A percentile compares a stretch with the other conserved stretches of the same genome.
Evolutionary conservation across 306 rosid species (phyloP).

Genomic region (Inga leiocalycina): DNA sequence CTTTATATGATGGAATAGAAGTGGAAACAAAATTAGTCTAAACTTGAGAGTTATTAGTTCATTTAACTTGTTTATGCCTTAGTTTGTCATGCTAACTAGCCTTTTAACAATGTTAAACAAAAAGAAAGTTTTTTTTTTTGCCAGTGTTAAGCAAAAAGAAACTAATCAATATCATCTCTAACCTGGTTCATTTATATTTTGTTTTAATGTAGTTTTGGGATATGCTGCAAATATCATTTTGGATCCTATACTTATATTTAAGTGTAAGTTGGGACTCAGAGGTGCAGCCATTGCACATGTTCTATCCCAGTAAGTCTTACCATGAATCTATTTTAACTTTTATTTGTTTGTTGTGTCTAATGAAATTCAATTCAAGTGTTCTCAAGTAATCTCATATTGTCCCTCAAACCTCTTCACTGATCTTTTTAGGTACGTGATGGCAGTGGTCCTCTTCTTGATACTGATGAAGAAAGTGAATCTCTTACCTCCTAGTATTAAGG

Average conservation of each 20-base stretch:
- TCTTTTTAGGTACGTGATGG: slow-evolving; percentile 75
- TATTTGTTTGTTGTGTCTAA: background rate
- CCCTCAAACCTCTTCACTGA: background rate
- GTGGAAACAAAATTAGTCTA: background rate
- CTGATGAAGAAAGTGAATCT: slow-evolving; percentile 71
- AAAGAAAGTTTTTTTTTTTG: background rate
- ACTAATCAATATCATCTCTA: background rate
- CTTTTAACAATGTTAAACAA: background rate
- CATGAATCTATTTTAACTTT: background rate
- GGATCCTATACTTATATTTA: slow-evolving; percentile 81
- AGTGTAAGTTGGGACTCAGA: slow-evolving; percentile 59
- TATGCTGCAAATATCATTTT: slow-evolving; percentile 60
- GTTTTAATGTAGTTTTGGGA: slow-evolving; percentile 56
- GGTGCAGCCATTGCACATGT: slow-evolving; percentile 98
- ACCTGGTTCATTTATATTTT: slow-evolving; percentile 3
- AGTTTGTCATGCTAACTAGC: background rate
- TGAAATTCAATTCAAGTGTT: slow-evolving; percentile 1
- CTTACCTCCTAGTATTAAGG: slow-evolving; percentile 70
- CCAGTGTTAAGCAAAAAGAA: background rate
- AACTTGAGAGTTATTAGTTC: background rate
- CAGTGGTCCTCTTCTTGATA: slow-evolving; percentile 55
- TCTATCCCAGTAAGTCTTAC: slow-evolving; percentile 75
- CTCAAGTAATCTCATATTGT: background rate
- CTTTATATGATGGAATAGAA: background rate
- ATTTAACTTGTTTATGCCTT: background rate